Conservation (phyloP, 805 yeast species). For the Wickerhamiella shivajii region DNA sequence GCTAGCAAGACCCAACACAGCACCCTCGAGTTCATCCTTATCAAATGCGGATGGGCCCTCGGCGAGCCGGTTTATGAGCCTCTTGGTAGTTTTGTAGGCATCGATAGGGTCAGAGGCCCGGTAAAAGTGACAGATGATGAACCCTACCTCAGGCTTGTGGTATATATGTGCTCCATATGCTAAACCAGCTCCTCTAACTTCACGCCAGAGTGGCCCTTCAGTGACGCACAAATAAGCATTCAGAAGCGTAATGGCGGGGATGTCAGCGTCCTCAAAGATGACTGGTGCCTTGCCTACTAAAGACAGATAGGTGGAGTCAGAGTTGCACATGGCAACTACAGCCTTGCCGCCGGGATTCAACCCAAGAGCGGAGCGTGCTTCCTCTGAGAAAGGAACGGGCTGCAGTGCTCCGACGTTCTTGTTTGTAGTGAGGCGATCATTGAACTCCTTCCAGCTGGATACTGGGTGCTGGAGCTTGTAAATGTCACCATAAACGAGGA, state of each 20-base stretch:
- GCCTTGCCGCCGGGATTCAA: slow-evolving; percentile 38
- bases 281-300: slow-evolving; percentile 47
- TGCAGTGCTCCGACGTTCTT: slow-evolving; percentile 21
- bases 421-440: background rate
- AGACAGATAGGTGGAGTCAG: slow-evolving; percentile 63
- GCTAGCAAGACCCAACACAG: slow-evolving; percentile 63
- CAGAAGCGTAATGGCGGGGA: slow-evolving; percentile 56
- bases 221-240: slow-evolving; percentile 67
- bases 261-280: slow-evolving; percentile 40
- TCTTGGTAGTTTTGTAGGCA: slow-evolving; percentile 46
- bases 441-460: slow-evolving; percentile 37
- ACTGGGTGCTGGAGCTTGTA: slow-evolving; percentile 39
- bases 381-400: slow-evolving; percentile 29
- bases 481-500: slow-evolving; percentile 60
- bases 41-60: slow-evolving; percentile 43
- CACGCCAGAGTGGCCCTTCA: slow-evolving; percentile 96
- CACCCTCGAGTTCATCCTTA: slow-evolving; percentile 46
- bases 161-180: slow-evolving; percentile 75
- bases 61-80: slow-evolving; percentile 48
- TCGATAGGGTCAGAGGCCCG: slow-evolving; percentile 72
- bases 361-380: slow-evolving; percentile 45
- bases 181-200: slow-evolving; percentile 84
- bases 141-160: slow-evolving; percentile 50
- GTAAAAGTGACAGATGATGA: slow-evolving; percentile 50
- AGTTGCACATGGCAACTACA: slow-evolving; percentile 52